These are phyloP conservation scores for Capillidium rhysosporum DNA, from an alignment of 371 early-diverging fungal genomes.

Conservation along the genomic window DNA sequence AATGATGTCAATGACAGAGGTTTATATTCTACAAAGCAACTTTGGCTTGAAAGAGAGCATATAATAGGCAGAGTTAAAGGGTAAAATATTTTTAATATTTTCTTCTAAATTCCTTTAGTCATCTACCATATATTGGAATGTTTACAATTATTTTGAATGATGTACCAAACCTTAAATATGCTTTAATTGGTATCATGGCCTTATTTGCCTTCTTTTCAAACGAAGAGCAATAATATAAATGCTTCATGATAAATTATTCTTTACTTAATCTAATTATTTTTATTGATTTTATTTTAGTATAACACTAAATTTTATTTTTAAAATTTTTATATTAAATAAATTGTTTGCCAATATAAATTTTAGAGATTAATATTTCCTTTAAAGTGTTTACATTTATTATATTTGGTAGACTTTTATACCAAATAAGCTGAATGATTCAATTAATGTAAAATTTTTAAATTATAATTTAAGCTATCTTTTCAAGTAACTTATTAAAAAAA, in stretches of 20 bases:
- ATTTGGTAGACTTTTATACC: too few relatives aligned
- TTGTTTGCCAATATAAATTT: too few relatives aligned
- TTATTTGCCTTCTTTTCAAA: constrained; percentile 31
- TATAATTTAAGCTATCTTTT: too few relatives aligned
- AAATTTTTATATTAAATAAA: too few relatives aligned
- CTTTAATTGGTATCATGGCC: constrained; percentile 55
- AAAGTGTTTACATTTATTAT: too few relatives aligned
- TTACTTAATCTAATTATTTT: too few relatives aligned
- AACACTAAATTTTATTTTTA: too few relatives aligned
- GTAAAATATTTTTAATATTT: constrained; percentile 14
- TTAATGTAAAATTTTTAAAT: too few relatives aligned
- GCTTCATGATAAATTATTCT: not conserved
- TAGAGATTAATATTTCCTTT: too few relatives aligned
- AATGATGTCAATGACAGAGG: constrained; percentile 88
- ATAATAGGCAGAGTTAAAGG: constrained; percentile 80
- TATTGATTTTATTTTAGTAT: too few relatives aligned
- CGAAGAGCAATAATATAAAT: constrained; percentile 4
- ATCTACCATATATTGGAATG: constrained; percentile 90
- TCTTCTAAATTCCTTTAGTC: constrained; percentile 17
- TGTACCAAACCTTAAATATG: constrained; percentile 73
- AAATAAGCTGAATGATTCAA: too few relatives aligned
- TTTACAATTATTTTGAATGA: constrained; percentile 92
- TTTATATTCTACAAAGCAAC: constrained; percentile 71
- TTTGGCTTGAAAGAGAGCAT: constrained; percentile 76
- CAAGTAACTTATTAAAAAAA: too few relatives aligned